Base-by-base conservation (phyloP, 2,329 filamentous ascomycete species). In the Diaporthe amygdali region DNA sequence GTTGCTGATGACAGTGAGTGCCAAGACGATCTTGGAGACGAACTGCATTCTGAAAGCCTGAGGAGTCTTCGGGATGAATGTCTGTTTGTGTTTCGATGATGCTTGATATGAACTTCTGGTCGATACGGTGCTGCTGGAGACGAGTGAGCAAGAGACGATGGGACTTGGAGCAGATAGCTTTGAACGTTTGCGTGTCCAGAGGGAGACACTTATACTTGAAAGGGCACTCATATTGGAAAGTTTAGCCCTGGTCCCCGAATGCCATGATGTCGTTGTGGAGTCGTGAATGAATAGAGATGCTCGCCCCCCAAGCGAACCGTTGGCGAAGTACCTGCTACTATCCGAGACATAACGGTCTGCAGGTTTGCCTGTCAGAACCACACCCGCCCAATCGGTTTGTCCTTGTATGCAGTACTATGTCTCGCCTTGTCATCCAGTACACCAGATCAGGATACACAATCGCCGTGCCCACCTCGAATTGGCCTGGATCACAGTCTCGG, bases 261-360 rank as follows among this genome's bases (percentile, higher is more conserved):
- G 6, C 2, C 27, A 30, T 49, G 59, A 37, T 49, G 14, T 37
- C 17, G 27, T 20, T n/a, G 7, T 64, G 41, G 44, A 49, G 59
- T 64, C 44, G 44, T 37, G 2, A 17, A 32, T 49, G 30, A 20
- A 20, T 22, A 12, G n/a, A 49, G 44, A 64, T 64, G 59, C 27
- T 64, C 44, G 59, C 39, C 34, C 27, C 30, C 30, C 69, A 71
- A 71, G 69, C 69, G 69, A 71, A 59, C 46, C 69, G 69, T 68
- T 71, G 69, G 69, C 69, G 69, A 63, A 52, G 54, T n/a, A 61
- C 5, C 54, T 51, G 69, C 64, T 22, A 30, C 52, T 46, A 59
- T 20, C 69, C 69, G 69, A 71, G 64, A 71, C 69, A 52, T n/a
- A 61, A 68, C 44, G 30, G 47, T 59, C 69, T 68, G 69, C 64